These are phyloP conservation scores for Cladorrhinum sp. DNA, from an alignment of 2,329 filamentous ascomycete species.

Conservation along the genomic window DNA sequence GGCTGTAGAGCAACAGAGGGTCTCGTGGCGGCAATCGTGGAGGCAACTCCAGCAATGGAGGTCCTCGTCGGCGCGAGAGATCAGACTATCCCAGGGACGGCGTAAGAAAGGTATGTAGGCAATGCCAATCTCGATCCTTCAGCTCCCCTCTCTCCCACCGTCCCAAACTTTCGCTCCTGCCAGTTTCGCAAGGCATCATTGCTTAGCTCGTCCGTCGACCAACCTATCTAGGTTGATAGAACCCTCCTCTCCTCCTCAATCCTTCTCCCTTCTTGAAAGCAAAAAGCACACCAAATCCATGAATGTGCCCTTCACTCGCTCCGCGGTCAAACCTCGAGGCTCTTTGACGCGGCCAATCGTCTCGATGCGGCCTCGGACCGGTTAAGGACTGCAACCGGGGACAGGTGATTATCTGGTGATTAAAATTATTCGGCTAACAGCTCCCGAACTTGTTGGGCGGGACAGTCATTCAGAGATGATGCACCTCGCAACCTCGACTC, in stretches of 20 bases:
- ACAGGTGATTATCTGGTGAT: slow-evolving; percentile 37
- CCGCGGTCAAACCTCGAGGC: slow-evolving; percentile 23
- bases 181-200: slow-evolving; percentile 7
- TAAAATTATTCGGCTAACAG: slow-evolving; percentile 41
- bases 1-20: slow-evolving; percentile 23
- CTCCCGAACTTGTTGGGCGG: slow-evolving; percentile 40
- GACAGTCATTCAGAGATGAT: slow-evolving; percentile 60
- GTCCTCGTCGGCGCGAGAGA: slow-evolving; percentile 35
- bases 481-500: slow-evolving; percentile 65
- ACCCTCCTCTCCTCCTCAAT: slow-evolving; percentile 33
- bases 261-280: slow-evolving; percentile 20
- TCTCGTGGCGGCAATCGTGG: slow-evolving; percentile 19
- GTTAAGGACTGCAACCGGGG: slow-evolving; percentile 30
- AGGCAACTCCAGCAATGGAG: slow-evolving; percentile 23
- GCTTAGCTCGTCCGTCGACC: slow-evolving; percentile 26
- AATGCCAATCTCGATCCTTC: slow-evolving; percentile 5
- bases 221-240: slow-evolving; percentile 25
- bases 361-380: slow-evolving; percentile 30
- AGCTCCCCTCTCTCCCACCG: neutral
- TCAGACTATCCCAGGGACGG: slow-evolving; percentile 70
- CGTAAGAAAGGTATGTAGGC: slow-evolving; percentile 73
- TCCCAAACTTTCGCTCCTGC: neutral
- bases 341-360: slow-evolving; percentile 28
- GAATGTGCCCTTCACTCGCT: neutral
- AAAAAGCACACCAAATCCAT: neutral